These are phyloP conservation scores for Fomitopsis pinicola DNA, from an alignment of 1,284 basidiomycete species.

Conservation along the genomic window DNA sequence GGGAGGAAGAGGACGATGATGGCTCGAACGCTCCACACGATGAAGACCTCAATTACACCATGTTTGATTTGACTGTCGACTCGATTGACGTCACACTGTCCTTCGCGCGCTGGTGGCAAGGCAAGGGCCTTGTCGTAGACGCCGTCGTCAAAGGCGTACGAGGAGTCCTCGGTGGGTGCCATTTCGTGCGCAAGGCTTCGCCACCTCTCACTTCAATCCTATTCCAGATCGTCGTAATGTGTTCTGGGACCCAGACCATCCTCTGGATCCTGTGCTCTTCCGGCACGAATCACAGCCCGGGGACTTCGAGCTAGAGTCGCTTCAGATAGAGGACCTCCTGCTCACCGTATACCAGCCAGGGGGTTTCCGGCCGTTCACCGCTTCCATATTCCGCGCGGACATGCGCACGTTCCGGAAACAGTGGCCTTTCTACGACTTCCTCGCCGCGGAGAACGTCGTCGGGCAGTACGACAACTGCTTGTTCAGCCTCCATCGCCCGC, in stretches of 20 bases:
- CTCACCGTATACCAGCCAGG: constrained; percentile 95
- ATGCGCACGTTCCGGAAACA: constrained; percentile 84
- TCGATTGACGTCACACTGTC: constrained; percentile 97
- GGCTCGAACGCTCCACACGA: constrained; percentile 22
- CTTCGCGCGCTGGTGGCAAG: constrained; percentile 90
- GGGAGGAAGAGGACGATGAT: constrained; percentile 48
- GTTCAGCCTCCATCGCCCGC: constrained; percentile 95
- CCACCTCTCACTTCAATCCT: background rate
- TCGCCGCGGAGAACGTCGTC: constrained; percentile 90
- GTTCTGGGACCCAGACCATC: constrained; percentile 79
- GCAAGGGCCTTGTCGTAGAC: constrained; percentile 89
- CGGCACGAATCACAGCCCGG: constrained; percentile 72
- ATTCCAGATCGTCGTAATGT: constrained; percentile 83
- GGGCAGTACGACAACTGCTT: constrained; percentile 98
- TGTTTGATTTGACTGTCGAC: constrained; percentile 90
- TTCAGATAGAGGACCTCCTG: constrained; percentile 90
- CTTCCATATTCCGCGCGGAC: constrained; percentile 94
- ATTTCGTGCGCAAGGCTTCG: background rate
- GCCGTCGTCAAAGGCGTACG: constrained; percentile 93
- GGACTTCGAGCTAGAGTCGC: constrained; percentile 89
- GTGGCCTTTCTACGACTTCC: constrained; percentile 94
- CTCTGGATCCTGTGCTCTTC: constrained; percentile 76
- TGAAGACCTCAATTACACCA: constrained; percentile 71
- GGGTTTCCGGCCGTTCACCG: constrained; percentile 89
- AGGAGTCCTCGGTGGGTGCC: constrained; percentile 76